Base-by-base conservation (phyloP, 352 stramenopile genomes). In the Globisporangium cederbergense region DNA sequence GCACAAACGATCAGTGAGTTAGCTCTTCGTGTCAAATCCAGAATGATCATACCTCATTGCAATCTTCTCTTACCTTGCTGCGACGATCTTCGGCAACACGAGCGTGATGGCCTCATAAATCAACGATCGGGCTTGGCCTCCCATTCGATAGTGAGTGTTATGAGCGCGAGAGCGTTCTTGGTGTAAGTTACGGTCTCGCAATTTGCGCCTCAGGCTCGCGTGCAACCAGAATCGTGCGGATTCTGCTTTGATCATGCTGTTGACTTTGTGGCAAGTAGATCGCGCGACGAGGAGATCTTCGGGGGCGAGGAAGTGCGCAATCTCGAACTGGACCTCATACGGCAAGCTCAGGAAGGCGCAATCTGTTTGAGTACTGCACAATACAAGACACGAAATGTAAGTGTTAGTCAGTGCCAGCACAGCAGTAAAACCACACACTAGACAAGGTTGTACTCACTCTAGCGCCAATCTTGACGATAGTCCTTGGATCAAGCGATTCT, bases 201-300 rank as follows among this genome's bases (percentile, higher is more conserved):
- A 77, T 63, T 81, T 90, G 52, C 84, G 83, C 58, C 82, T 78
- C 61, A 96, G 74, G 53, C 83, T 91, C 60, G 85, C 74, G 49
- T 94, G 86, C 49, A 93, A 66, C 87, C 87, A 96, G 72, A 91
- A 96, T 5, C 87, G 79, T 50, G 83, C 80, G 14, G 87, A 93
- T 56, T 96, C 87, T 5, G 87, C 87, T 59, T 83, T 86, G 43
- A 96, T 75, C 75, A 96, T 79, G 58, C 80, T 84, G 66, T 96
- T 93, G 11, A 96, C 72, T 57, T 86, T 90, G 68, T 91, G 81
- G 60, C 86, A 94, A 3, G 83, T 91, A 14, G 80, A 76, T 30
- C 87, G 80, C 2, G 78, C 77, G 6, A 91, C 76, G 42, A 96
- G 55, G 9, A 96, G 70, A 58, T 96, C 87, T 73, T 96, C 87